Evolutionary conservation across 345 rosid genomes (phyloP), one percentile per base, ranked within the genome.

Genomic region (Zanthoxylum bungeanum): DNA sequence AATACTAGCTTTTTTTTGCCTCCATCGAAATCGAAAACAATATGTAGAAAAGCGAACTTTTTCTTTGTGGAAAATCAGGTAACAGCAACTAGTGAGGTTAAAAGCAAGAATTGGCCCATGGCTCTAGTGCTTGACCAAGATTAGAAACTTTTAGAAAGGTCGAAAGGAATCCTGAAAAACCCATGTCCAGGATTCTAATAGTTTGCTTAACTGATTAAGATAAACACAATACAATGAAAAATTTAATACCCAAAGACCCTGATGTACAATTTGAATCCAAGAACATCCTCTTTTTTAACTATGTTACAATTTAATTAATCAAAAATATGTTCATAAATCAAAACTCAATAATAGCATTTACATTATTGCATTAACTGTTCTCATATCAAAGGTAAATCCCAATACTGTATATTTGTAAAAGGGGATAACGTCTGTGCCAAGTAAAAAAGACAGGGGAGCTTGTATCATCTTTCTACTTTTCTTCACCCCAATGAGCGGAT

Each of bases 401-500:
- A 14, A 44, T 44, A 44, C 49, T 4, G 49, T 44, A 19, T 44
- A 44, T 44, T 44, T 44, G 49, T 44, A 14, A 3, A 14, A 44
- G 49, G 49, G 14, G 49, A 4, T 9, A 25, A 55, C 7, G 60
- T 25, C 9, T 7, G n/a, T 21, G 57, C 25, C 8, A 21, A 49
- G 69, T 66, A 8, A 50, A 64, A 21, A 31, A 5, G 3, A 4
- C 28, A 27, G 34, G 39, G 1, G n/a, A n/a, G n/a, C n/a, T n/a
- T n/a, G n/a, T n/a, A n/a, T n/a, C n/a, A n/a, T 77, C 57, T 71
- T 64, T 39, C 67, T 68, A 14, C 28, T 37, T 37, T 34, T 49
- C 51, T 27, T 66, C 27, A 30, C 33, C 27, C 73, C 69, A 64
- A 70, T 57, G 72, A 67, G 44, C 56, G 84, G 84, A 74, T 76